Conservation (phyloP, 1,139 yeast genomes). For the Blastobotrys persicus region DNA sequence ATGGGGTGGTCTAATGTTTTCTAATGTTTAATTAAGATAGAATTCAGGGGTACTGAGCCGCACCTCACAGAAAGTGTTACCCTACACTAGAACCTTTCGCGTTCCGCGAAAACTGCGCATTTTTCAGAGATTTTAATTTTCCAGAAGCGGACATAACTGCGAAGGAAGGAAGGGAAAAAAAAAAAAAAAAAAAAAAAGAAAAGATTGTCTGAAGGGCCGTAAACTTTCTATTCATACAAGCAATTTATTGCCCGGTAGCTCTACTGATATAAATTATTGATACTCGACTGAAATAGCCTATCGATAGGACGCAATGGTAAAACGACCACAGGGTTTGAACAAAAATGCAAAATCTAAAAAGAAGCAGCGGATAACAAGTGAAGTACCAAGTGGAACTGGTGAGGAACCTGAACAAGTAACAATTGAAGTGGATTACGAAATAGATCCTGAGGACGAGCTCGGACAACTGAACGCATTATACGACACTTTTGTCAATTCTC, state of each 20-base stretch:
- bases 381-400: conserved; percentile 20
- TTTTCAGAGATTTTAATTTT: neutral
- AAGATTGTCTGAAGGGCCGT: neutral
- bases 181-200: conserved; percentile 6
- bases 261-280: neutral
- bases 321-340: conserved; percentile 82
- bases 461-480: conserved; percentile 69
- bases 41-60: too few species aligned
- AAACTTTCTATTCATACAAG: neutral
- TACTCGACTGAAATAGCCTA: too few species aligned
- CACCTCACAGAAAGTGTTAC: too few species aligned
- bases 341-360: conserved; percentile 46
- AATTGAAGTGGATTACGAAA: conserved; percentile 67
- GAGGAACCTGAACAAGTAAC: conserved; percentile 46
- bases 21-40: too few species aligned
- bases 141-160: neutral
- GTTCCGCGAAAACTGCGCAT: conserved; percentile 2
- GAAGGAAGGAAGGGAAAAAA: too few species aligned
- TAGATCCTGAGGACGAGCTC: conserved; percentile 73
- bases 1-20: too few species aligned
- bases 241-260: neutral
- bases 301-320: conserved; percentile 38
- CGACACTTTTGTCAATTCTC: conserved; percentile 43
- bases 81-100: too few species aligned
- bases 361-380: conserved; percentile 25